phyloP scores from a whole-genome alignment of 345 rosid genomes.

The Lenwebbia sp. region DNA sequence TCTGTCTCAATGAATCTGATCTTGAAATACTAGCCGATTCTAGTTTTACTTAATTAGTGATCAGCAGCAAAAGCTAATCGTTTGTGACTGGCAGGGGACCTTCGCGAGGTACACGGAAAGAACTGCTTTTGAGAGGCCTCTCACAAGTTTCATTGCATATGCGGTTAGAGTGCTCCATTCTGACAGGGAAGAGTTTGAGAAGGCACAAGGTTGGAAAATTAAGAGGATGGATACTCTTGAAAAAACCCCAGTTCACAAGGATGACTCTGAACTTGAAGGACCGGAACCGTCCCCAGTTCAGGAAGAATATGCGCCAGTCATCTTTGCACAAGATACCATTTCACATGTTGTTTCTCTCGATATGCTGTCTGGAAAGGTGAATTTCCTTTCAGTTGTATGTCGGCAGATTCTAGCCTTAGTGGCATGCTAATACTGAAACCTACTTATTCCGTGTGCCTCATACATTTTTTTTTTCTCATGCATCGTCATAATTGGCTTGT shows the following conservation, averaged over 20 bases:
- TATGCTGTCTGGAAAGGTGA: slow-evolving; percentile 88
- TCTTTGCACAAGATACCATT: slow-evolving; percentile 95
- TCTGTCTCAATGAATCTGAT: neutral
- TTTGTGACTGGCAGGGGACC: slow-evolving; percentile 35
- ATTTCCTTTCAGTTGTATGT: slow-evolving; percentile 1
- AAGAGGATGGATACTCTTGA: slow-evolving; percentile 67
- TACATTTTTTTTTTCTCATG: neutral
- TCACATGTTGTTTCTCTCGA: slow-evolving; percentile 86
- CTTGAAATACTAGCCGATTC: neutral
- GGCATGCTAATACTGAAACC: neutral
- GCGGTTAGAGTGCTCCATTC: slow-evolving; percentile 85
- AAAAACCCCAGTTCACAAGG: slow-evolving; percentile 75
- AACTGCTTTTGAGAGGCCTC: slow-evolving; percentile 97
- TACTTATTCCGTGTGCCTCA: neutral
- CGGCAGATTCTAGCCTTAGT: neutral
- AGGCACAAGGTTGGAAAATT: slow-evolving; percentile 89
- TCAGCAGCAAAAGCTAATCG: neutral
- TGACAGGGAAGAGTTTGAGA: slow-evolving; percentile 89
- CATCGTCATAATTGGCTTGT: neutral
- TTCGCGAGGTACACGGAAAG: slow-evolving; percentile 89
- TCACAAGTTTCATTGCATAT: slow-evolving; percentile 97
- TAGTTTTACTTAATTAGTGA: neutral
- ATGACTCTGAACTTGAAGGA: slow-evolving; percentile 44
- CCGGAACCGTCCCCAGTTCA: slow-evolving; percentile 73
- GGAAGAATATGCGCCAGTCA: slow-evolving; percentile 96